Evolutionary conservation across 768 basidiomycete genomes (phyloP).

Genomic region (Boletus pseudo-olivaceus): DNA sequence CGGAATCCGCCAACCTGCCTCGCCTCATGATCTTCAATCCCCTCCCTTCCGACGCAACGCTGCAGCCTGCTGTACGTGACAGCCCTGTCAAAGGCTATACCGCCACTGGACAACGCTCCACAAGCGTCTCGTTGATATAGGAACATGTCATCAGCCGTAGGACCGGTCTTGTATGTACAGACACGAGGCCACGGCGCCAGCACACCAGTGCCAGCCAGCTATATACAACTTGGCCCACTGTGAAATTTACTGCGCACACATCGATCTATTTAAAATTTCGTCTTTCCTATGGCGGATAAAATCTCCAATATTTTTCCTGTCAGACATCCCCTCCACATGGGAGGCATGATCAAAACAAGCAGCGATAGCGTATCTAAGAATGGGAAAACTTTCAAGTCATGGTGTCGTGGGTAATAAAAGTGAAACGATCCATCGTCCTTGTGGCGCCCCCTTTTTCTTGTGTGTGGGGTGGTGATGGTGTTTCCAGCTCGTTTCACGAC

Average conservation of each 20-base stretch:
- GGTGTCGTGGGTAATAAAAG: conserved; percentile 3
- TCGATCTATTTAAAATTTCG: conserved; percentile 3
- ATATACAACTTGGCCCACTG: neutral
- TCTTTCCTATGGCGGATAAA: neutral
- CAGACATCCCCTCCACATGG: neutral
- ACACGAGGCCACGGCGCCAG: conserved; percentile 6
- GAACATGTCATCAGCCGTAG: no score
- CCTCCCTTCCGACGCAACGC: conserved; percentile 8
- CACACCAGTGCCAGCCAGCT: conserved; percentile 2
- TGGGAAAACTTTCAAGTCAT: neutral
- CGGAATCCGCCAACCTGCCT: neutral
- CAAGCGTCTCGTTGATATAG: conserved; percentile 14
- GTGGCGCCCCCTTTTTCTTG: neutral
- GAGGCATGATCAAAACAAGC: conserved; percentile 4
- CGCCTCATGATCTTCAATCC: conserved; percentile 1
- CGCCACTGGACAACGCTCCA: conserved; percentile 16
- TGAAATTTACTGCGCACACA: neutral
- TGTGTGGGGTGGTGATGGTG: neutral
- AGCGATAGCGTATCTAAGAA: conserved; percentile 2
- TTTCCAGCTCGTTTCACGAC: conserved; percentile 3
- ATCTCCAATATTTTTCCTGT: neutral
- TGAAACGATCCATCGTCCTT: neutral
- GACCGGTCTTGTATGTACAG: no score
- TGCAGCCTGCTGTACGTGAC: conserved; percentile 22
- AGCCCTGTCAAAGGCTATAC: conserved; percentile 24